These are phyloP conservation scores for Volvox carteri DNA, from an alignment of 163 green algal species.

Conservation along the genomic window DNA sequence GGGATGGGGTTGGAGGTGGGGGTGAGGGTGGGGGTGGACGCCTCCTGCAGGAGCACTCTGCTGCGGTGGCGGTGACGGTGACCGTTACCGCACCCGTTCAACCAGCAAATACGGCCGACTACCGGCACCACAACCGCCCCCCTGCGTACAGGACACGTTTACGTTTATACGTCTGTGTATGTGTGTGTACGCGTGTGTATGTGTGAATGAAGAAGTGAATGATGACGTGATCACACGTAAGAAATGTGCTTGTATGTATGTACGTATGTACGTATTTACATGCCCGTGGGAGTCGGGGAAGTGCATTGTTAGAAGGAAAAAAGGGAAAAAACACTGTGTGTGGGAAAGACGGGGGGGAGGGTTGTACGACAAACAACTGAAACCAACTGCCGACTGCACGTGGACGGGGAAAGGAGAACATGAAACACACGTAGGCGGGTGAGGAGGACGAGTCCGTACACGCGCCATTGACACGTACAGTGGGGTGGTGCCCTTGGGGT, in stretches of 20 bases:
- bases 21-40: neutral
- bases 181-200: conserved; percentile 4
- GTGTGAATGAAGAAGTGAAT: neutral
- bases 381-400: neutral
- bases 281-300: no score
- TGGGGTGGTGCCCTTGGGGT: no score
- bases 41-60: neutral
- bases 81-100: neutral
- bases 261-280: neutral
- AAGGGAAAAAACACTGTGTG: neutral
- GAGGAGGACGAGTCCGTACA: neutral
- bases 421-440: neutral
- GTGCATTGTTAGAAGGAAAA: no score
- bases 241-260: no score
- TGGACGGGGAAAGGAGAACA: neutral
- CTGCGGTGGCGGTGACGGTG: neutral
- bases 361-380: neutral
- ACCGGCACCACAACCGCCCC: conserved; percentile 9
- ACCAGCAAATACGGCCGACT: conserved; percentile 14
- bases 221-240: neutral
- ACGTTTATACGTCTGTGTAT: neutral
- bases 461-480: no score
- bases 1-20: conserved; percentile 4
- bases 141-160: neutral
- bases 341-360: neutral